Evolutionary conservation across 371 early-diverging fungal species (phyloP).

Genomic region (Batrachochytrium dendrobatidis): DNA sequence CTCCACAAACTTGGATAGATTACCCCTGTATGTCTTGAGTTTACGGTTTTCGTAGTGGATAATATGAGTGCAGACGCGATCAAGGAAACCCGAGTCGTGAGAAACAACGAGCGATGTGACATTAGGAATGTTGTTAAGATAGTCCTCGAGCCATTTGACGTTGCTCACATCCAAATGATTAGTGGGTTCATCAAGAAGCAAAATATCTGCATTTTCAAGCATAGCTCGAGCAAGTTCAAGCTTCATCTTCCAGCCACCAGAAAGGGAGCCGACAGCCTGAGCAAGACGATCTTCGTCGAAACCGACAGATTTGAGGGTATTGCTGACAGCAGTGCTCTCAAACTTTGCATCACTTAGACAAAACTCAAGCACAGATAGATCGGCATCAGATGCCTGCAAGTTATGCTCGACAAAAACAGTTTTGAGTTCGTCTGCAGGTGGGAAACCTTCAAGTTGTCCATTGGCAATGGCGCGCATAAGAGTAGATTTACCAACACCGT

Average conservation of each 20-base stretch:
- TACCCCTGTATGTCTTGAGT: slow-evolving; percentile 74
- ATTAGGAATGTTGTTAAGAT: slow-evolving; percentile 32
- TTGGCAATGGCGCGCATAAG: slow-evolving; percentile 80
- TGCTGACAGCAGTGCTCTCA: slow-evolving; percentile 46
- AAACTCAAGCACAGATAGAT: slow-evolving; percentile 40
- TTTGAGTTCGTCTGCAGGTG: slow-evolving; percentile 60
- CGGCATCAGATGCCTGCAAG: slow-evolving; percentile 32
- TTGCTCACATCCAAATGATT: slow-evolving; percentile 51
- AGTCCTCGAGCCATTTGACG: slow-evolving; percentile 47
- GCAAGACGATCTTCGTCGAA: slow-evolving; percentile 60
- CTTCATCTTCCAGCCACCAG: slow-evolving; percentile 89
- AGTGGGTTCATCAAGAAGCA: slow-evolving; percentile 59
- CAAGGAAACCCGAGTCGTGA: slow-evolving; percentile 52
- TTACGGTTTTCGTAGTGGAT: slow-evolving; percentile 49
- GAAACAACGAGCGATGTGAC: slow-evolving; percentile 54
- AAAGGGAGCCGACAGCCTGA: slow-evolving; percentile 63
- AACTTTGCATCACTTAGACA: slow-evolving; percentile 48
- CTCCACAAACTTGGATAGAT: slow-evolving; percentile 66
- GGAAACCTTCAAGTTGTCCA: slow-evolving; percentile 76
- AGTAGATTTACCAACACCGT: slow-evolving; percentile 86
- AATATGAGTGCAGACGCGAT: slow-evolving; percentile 44
- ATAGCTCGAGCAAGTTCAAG: slow-evolving; percentile 80
- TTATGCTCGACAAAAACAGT: slow-evolving; percentile 66
- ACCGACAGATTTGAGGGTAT: slow-evolving; percentile 55
- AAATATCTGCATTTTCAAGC: slow-evolving; percentile 55